Percentiles rank a stretch among this genome's conserved stretches.
Conservation (phyloP, 345 rosid genomes). For the Dipteronia sinensis region DNA sequence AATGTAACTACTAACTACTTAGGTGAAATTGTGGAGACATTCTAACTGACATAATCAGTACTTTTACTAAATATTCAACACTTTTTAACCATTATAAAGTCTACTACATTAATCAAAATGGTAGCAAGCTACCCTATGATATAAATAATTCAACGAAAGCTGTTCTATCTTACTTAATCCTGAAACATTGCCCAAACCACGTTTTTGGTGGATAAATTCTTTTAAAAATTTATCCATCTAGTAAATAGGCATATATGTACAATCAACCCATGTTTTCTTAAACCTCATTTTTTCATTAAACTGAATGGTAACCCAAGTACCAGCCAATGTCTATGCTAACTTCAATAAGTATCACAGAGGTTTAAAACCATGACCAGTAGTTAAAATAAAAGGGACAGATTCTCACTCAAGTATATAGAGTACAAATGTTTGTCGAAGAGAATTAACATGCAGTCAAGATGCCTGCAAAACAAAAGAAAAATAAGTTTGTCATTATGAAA, state of each 20-base stretch:
- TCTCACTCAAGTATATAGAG: conserved; percentile 96
- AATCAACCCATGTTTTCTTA: neutral
- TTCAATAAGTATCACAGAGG: neutral
- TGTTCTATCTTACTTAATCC: neutral
- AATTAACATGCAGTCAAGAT: conserved; percentile 70
- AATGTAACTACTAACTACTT: neutral
- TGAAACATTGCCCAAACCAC: neutral
- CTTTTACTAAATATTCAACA: neutral
- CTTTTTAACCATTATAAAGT: neutral
- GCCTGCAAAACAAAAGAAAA: conserved; percentile 56
- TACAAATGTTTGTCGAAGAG: conserved; percentile 83
- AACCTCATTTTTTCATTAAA: neutral
- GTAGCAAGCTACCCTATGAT: neutral
- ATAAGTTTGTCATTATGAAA: conserved; percentile 17
- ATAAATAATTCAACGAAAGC: neutral
- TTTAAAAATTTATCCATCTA: neutral
- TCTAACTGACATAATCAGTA: neutral
- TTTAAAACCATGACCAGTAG: neutral
- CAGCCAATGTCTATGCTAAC: neutral
- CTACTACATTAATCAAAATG: neutral
- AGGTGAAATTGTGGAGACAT: neutral
- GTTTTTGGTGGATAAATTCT: neutral
- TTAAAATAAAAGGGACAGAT: conserved; percentile 3
- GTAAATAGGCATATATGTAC: neutral
- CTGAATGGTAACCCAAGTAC: too few species aligned